Evolutionary conservation across 139 green algal species (phyloP), one percentile per base, ranked within the genome.

Genomic region (Picochlorum sp.): DNA sequence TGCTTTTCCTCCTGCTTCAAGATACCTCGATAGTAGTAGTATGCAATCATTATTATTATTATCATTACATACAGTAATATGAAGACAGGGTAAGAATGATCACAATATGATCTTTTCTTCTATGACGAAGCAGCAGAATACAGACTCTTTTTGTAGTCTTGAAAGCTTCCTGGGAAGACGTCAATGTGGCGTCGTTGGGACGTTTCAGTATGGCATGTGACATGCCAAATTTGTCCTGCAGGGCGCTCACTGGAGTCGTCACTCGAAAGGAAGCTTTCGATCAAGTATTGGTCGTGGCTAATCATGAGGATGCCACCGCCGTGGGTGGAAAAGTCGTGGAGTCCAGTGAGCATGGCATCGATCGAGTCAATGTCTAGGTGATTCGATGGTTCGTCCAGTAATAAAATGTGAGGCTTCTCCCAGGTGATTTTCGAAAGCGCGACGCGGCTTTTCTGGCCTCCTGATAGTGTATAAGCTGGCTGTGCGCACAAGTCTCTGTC

Each of bases 391-490:
- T 89, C 87, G 41, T 96, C 89, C 64, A 96, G 72, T 61, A 96
- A 79, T 70, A 96, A 77, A 65, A 94, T 83, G 70, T 92, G 85
- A 4, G 89, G 89, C 73, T 92, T 90, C 37, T 59, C 85, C 67
- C 78, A 94, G 2, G 88, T 95, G 61, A 94, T 65, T 62, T 79
- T 70, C 4, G 71, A 57, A 45, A 77, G 49, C 14, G 72, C 38
- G 18, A 79, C 60, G 0, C 92, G 72, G 51, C 73, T 87, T 81
- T 98, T 98, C 78, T 98, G 92, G 1, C 92, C 72, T 8, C 72
- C 92, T 1, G 76, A 90, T 9, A 98, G 84, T 13, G 87, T 94
- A 72, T 96, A 96, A 72, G 97, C 94, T 9, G 92, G 62, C 79
- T 97, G 88, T 57, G 85, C 68, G 3, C 90, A 90, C 30, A 98